phyloP scores from a whole-genome alignment of 2,329 filamentous ascomycete genomes.

The Aotearoamyces nothofagi region DNA sequence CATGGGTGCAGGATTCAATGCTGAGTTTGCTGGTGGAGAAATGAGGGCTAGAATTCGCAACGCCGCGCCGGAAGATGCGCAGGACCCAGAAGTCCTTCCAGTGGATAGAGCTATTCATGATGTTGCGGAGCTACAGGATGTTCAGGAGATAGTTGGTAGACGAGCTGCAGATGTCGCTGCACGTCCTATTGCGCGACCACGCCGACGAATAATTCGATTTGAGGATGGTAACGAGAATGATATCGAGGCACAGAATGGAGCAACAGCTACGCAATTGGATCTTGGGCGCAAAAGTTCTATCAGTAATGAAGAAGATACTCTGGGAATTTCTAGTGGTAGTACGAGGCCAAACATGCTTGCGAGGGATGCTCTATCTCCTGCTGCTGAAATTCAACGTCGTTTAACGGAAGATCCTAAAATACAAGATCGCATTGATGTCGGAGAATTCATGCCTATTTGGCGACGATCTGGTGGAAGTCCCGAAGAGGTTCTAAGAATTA shows the following conservation, averaged over 20 bases:
- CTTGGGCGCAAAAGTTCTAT: neutral
- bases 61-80: slow-evolving; percentile 6
- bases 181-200: slow-evolving; percentile 11
- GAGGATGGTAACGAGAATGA: slow-evolving; percentile 7
- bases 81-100: slow-evolving; percentile 1
- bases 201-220: slow-evolving; percentile 9
- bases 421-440: slow-evolving; percentile 11
- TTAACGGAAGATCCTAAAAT: slow-evolving; percentile 10
- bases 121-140: slow-evolving; percentile 2
- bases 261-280: neutral
- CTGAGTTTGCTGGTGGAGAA: slow-evolving; percentile 39
- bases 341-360: slow-evolving; percentile 5
- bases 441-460: slow-evolving; percentile 38
- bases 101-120: slow-evolving; percentile 7
- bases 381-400: slow-evolving; percentile 14
- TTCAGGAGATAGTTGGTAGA: neutral
- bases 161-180: neutral
- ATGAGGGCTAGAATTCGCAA: slow-evolving; percentile 8
- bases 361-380: slow-evolving; percentile 12
- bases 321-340: neutral
- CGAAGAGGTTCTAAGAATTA: slow-evolving; percentile 41
- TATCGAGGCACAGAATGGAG: slow-evolving; percentile 1
- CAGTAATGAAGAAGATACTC: neutral
- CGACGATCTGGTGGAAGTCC: slow-evolving; percentile 43
- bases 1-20: slow-evolving; percentile 42